Evolutionary conservation across 208 protist genomes (phyloP), one percentile per base, ranked within the genome.

Genomic region (Trypanosomatidae sp.): DNA sequence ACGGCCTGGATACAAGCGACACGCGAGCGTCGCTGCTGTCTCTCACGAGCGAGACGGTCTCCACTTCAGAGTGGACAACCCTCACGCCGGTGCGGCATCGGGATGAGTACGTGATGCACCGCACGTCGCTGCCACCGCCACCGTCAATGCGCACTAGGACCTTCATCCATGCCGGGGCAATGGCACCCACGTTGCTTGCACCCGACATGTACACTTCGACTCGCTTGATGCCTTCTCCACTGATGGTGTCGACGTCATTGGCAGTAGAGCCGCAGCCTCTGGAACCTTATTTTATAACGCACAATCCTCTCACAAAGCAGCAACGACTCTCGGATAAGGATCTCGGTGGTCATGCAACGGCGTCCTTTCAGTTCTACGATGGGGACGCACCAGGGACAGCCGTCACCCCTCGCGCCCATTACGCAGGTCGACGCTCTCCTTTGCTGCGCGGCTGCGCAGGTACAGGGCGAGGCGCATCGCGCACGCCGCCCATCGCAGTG

Each of bases 401-500:
- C 41, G 50, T 12, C 49, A 17, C 19, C 15, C 41, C n/a, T 59
- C 10, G n/a, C 17, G 10, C 36, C 52, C 36, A 41, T 12, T 55
- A 10, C n/a, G 4, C 13, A 60, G 7, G 8, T 12, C 7, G 0
- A 13, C 47, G 25, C 39, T 28, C 60, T 28, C 49, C 60, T 39
- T 49, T 46, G 6, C 60, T 67, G 9, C 30, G 46, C 12, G 30
- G 50, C 50, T 39, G 19, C 36, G 17, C 28, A 17, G 25, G 17
- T 36, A 28, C 12, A 7, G 7, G 47, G 28, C 49, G 25, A 25
- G 13, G 30, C 1, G 33, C 28, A 28, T 69, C 66, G 9, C 41
- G 66, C n/a, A 56, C 66, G 1, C 66, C 66, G 15, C 66, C 66
- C 9, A 25, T 69, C 10, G 66, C 66, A 7, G 66, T 69, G 33